phyloP scores from a whole-genome alignment of 257 asterid genomes.

The Fraxinus americana region DNA sequence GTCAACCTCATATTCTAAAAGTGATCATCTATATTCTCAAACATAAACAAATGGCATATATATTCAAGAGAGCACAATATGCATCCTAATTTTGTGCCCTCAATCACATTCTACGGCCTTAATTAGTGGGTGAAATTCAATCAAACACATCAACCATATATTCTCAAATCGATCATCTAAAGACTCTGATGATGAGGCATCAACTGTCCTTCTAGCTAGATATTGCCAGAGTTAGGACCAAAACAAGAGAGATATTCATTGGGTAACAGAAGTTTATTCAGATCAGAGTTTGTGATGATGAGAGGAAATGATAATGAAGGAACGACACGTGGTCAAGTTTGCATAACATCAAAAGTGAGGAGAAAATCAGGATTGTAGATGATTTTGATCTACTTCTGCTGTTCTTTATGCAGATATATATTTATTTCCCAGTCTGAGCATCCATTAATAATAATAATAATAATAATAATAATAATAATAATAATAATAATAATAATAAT shows the following conservation, averaged over 20 bases:
- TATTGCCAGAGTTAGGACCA: slow-evolving; percentile 1
- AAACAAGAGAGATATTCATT: slow-evolving; percentile 3
- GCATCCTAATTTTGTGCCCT: background rate
- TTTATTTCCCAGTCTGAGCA: background rate
- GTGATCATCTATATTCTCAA: background rate
- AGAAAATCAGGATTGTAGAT: background rate
- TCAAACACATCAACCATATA: slow-evolving; percentile 4
- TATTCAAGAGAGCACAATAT: slow-evolving; percentile 9
- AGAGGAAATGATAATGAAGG: background rate
- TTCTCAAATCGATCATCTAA: background rate
- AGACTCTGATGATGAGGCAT: background rate
- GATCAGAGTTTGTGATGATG: background rate
- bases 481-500: background rate
- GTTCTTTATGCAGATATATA: slow-evolving; percentile 5
- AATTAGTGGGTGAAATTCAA: background rate
- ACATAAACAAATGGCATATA: background rate
- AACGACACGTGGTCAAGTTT: background rate
- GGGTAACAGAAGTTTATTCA: slow-evolving; percentile 1
- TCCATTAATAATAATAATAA: background rate
- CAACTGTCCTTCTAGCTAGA: background rate
- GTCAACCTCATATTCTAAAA: slow-evolving; percentile 4
- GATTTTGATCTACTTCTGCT: background rate
- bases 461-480: background rate
- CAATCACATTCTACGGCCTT: background rate
- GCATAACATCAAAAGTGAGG: slow-evolving; percentile 3